These are phyloP conservation scores for Dactylonectria macrodidyma DNA, from an alignment of 2,329 filamentous ascomycete species.

Conservation along the genomic window DNA sequence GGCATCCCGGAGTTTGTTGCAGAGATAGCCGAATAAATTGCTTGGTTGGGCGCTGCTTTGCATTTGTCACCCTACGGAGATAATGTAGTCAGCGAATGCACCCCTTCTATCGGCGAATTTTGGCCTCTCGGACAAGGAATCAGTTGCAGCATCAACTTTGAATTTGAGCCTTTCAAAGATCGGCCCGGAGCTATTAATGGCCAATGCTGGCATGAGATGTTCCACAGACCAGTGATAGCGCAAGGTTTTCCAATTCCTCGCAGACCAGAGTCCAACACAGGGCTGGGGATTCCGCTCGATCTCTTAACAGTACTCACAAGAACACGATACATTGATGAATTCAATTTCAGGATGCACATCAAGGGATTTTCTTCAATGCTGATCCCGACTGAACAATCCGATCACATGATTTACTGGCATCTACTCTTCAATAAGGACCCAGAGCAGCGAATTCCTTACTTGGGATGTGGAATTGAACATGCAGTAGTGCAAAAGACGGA, in stretches of 20 bases:
- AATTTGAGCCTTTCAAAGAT: not conserved
- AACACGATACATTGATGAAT: conserved; percentile 10
- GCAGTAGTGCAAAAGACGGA: not conserved
- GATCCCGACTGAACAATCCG: not conserved
- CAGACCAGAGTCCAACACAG: not conserved
- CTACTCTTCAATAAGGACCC: conserved; percentile 8
- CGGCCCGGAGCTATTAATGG: conserved; percentile 3
- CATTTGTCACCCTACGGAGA: not conserved
- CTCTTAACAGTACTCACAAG: conserved; percentile 14
- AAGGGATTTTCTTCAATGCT: conserved; percentile 34
- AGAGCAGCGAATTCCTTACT: conserved; percentile 12
- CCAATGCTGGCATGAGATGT: conserved; percentile 30
- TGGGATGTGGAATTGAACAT: conserved; percentile 4
- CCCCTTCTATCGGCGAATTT: not conserved
- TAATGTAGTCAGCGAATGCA: not conserved
- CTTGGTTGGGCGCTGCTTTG: conserved; percentile 25
- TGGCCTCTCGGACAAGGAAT: not conserved
- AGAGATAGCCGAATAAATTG: conserved; percentile 23
- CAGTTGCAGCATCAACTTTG: not conserved
- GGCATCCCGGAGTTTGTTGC: conserved; percentile 7
- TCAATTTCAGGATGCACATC: conserved; percentile 12
- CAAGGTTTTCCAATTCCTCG: conserved; percentile 23
- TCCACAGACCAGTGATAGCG: conserved; percentile 18
- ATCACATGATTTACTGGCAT: conserved; percentile 26
- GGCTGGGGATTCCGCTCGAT: conserved; percentile 23